Base-by-base conservation (phyloP, 306 rosid genomes). In the Mimosa bimucronata region DNA sequence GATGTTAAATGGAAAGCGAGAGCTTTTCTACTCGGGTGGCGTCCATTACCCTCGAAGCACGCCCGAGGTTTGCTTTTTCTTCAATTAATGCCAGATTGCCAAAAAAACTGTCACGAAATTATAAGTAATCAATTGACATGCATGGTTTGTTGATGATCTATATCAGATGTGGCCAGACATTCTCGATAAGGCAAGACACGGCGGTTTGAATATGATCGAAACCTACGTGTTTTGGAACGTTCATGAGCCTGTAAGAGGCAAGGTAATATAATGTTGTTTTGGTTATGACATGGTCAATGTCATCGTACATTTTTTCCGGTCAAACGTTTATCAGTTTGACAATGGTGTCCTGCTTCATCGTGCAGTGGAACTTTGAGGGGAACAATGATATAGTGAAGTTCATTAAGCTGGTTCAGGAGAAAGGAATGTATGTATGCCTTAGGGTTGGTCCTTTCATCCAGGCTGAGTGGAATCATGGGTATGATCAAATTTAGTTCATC, bases 381-480 rank as follows among this genome's bases (percentile, higher is more conserved):
- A 88, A 89, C 34, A 57, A 80, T 7, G 98, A 95, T 74, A 5
- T 95, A 45, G 92, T 95, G 18, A 93, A 91, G 87, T 95, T 89
- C 78, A 75, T 95, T 53, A 89, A 21, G 82, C 67, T 88, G 12
- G 9, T 89, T 30, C 91, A 74, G 28, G 72, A 85, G 46, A 57
- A 76, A 58, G 90, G 90, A 25, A 85, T 95, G 97, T 95, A 69
- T 37, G 92, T 75, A 15, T 89, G 88, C 30, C 90, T 95, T 2
- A 85, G 99, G 80, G 71, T 95, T 79, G 98, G 99, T 0, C 99
- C 99, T 52, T 95, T 95, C 84, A 89, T 95, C 82, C 98, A 95
- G 81, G 99, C 98, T 6, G 99, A 95, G 81, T 95, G 98, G 98
- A 95, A 93, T 72, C 98, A 95, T 25, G 99, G 98, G 98, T 94